Conservation (phyloP, 768 basidiomycete species). For the Megacollybia marginata region DNA sequence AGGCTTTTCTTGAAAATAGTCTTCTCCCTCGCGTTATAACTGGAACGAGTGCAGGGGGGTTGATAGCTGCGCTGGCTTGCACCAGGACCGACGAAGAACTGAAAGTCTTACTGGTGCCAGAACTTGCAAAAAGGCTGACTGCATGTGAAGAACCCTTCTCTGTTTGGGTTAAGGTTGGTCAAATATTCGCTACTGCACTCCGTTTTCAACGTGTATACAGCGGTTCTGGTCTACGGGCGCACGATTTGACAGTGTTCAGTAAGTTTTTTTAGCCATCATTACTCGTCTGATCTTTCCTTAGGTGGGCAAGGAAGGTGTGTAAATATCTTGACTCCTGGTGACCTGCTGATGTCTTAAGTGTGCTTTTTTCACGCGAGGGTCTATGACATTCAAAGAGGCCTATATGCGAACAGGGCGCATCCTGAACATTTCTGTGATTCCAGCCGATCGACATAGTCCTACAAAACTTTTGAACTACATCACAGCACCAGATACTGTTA, state of each 20-base stretch:
- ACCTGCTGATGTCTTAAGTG: constrained; percentile 34
- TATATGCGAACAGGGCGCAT: constrained; percentile 90
- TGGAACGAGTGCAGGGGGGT: constrained; percentile 90
- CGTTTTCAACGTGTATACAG: constrained; percentile 7
- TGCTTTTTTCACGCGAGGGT: constrained; percentile 86
- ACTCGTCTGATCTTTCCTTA: constrained; percentile 12
- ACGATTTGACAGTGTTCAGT: constrained; percentile 80
- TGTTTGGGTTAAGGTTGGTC: constrained; percentile 42
- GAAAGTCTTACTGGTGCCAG: constrained; percentile 66
- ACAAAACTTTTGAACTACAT: constrained; percentile 95
- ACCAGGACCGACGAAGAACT: constrained; percentile 88
- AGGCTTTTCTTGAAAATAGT: constrained; percentile 82
- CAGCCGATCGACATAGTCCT: constrained; percentile 86
- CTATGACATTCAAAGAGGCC: constrained; percentile 93
- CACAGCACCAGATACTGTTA: constrained; percentile 88
- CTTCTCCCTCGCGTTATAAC: constrained; percentile 89
- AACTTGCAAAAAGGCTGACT: constrained; percentile 75
- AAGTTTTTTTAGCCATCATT: constrained; percentile 11
- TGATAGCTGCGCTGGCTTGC: constrained; percentile 70
- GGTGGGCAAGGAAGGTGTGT: constrained; percentile 84
- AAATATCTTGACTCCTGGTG: not conserved
- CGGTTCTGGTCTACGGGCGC: constrained; percentile 85
- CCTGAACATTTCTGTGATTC: constrained; percentile 89
- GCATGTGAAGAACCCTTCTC: constrained; percentile 73
- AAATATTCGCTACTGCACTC: not conserved